Evolutionary conservation across 2,329 filamentous ascomycete species (phyloP).

Genomic region (Boeremia lycopersici): DNA sequence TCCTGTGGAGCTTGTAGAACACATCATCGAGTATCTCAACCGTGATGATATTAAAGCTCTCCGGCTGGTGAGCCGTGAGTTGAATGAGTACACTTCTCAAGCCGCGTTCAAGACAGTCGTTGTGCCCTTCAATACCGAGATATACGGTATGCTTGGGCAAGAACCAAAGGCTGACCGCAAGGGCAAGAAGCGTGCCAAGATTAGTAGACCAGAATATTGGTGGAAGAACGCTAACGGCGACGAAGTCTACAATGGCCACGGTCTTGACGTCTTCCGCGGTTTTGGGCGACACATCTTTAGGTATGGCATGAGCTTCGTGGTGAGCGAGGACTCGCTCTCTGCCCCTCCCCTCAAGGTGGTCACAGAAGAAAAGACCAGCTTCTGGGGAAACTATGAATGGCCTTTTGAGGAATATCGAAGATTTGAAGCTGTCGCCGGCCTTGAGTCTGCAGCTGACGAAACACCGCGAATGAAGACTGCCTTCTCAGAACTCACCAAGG

Average conservation of each 20-base stretch:
- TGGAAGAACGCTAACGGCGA: conserved; percentile 53
- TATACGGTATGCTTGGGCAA: conserved; percentile 61
- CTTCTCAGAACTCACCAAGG: conserved; percentile 60
- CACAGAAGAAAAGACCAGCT: conserved; percentile 61
- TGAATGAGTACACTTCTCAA: conserved; percentile 63
- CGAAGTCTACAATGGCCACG: conserved; percentile 60
- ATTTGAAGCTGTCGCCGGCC: conserved; percentile 63
- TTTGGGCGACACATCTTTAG: conserved; percentile 66
- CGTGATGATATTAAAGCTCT: conserved; percentile 65
- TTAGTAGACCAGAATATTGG: conserved; percentile 36
- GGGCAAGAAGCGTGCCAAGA: conserved; percentile 42
- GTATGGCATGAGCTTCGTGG: conserved; percentile 72
- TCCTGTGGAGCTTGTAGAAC: conserved; percentile 67
- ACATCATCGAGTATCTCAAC: conserved; percentile 62
- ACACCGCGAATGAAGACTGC: conserved; percentile 66
- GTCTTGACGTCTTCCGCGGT: conserved; percentile 65
- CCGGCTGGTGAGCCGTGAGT: conserved; percentile 66
- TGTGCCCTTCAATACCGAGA: conserved; percentile 68
- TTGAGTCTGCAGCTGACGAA: conserved; percentile 69
- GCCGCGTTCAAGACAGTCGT: conserved; percentile 68
- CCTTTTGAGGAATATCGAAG: conserved; percentile 64
- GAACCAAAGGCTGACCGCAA: conserved; percentile 44
- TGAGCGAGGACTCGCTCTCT: conserved; percentile 60
- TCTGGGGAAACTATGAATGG: conserved; percentile 71
- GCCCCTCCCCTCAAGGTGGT: conserved; percentile 62